A percentile compares a stretch with the other conserved stretches of the same genome.
Conservation (phyloP, 306 rosid species). For the Prinsepia uniflora region DNA sequence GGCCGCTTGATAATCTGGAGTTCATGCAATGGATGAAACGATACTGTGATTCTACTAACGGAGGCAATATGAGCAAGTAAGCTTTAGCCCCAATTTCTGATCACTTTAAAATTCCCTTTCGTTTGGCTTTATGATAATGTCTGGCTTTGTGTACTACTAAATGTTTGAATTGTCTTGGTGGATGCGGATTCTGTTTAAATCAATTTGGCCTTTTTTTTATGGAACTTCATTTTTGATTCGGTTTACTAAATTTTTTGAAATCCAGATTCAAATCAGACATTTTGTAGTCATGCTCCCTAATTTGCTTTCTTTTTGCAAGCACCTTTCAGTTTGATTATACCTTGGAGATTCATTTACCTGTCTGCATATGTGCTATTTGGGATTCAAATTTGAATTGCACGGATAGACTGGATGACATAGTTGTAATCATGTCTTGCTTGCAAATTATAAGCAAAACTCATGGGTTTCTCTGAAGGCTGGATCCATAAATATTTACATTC, state of each 20-base stretch:
- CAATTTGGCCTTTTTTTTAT: not conserved
- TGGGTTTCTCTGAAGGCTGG: not conserved
- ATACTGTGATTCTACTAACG: slow-evolving; percentile 78
- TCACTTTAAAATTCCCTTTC: not conserved
- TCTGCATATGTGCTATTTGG: not conserved
- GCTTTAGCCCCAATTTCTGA: not conserved
- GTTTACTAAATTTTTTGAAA: not conserved
- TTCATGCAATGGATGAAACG: slow-evolving; percentile 98
- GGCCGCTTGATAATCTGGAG: slow-evolving; percentile 89
- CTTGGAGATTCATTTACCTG: not conserved
- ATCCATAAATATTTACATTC: not conserved
- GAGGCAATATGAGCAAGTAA: slow-evolving; percentile 49
- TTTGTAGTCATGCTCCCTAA: not conserved
- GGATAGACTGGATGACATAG: not conserved
- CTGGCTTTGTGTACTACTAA: not conserved
- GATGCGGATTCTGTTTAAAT: not conserved
- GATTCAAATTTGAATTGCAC: not conserved
- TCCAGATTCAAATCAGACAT: not conserved
- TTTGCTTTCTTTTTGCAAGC: not conserved
- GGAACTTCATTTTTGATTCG: not conserved
- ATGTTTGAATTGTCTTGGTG: not conserved
- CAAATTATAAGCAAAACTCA: not conserved
- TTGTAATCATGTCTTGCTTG: too few species aligned
- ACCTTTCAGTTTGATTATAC: not conserved
- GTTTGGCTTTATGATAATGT: not conserved